phyloP scores from a whole-genome alignment of 2,329 filamentous ascomycete species.

The Teratosphaeria viscida region DNA sequence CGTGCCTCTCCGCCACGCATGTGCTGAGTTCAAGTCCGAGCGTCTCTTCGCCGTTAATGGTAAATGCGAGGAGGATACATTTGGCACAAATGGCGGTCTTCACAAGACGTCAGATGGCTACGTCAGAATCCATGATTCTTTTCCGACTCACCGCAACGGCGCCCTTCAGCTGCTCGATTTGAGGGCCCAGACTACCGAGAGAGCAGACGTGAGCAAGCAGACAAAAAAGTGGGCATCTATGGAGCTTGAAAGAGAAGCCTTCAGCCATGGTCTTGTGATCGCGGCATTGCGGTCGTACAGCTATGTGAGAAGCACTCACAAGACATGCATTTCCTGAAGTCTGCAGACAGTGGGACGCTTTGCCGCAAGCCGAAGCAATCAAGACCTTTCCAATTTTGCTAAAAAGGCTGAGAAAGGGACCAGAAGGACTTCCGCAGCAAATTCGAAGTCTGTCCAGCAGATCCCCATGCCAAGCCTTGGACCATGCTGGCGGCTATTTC shows the following conservation, averaged over 20 bases:
- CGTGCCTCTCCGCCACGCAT: constrained; percentile 38
- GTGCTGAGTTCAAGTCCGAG: constrained; percentile 45
- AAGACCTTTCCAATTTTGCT: constrained; percentile 38
- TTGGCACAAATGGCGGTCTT: constrained; percentile 41
- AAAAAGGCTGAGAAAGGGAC: neutral
- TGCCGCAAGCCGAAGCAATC: constrained; percentile 38
- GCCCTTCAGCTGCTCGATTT: constrained; percentile 37
- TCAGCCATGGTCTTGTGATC: constrained; percentile 34
- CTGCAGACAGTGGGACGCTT: constrained; percentile 38
- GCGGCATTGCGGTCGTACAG: constrained; percentile 40
- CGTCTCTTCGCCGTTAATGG: constrained; percentile 37
- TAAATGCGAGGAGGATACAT: constrained; percentile 23
- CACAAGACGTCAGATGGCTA: constrained; percentile 43
- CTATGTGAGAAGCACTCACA: neutral
- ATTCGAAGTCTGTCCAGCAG: neutral
- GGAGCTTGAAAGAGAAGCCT: constrained; percentile 40
- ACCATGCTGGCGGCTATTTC: constrained; percentile 47
- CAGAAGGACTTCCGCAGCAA: constrained; percentile 22
- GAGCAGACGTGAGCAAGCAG: constrained; percentile 30
- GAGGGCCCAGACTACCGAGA: constrained; percentile 17
- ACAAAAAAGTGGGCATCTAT: constrained; percentile 33
- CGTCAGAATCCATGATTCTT: constrained; percentile 46
- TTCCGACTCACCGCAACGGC: constrained; percentile 40
- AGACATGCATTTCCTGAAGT: neutral
- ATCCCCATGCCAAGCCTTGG: constrained; percentile 46